Conservation (phyloP, 805 yeast species). For the Tetrapisispora fleetii region DNA sequence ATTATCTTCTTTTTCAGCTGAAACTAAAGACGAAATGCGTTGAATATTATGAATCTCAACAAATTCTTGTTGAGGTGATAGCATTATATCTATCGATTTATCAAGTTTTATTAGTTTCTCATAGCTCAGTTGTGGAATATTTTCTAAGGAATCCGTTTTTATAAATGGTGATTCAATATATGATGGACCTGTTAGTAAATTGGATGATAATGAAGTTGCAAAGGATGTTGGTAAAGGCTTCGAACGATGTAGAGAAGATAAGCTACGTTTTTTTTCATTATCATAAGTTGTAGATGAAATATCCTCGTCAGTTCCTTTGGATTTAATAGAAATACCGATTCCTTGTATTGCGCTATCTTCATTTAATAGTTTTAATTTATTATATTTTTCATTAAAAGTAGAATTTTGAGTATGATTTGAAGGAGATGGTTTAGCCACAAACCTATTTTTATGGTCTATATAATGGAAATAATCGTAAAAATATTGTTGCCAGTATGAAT, state of each 20-base stretch:
- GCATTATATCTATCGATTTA: conserved; percentile 13
- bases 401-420: neutral
- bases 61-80: conserved; percentile 11
- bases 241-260: conserved; percentile 13
- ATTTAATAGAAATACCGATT: conserved; percentile 7
- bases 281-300: neutral
- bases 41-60: conserved; percentile 5
- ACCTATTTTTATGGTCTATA: conserved; percentile 4
- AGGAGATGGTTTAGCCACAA: conserved; percentile 4
- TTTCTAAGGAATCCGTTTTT: conserved; percentile 10
- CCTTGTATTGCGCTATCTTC: conserved; percentile 7
- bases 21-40: conserved; percentile 12
- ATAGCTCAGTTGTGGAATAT: conserved; percentile 18
- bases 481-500: conserved; percentile 17
- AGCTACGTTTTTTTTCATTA: neutral
- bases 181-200: neutral
- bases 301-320: neutral
- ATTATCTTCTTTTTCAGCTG: conserved; percentile 8
- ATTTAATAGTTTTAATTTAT: neutral
- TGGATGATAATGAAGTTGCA: conserved; percentile 5
- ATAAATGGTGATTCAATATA: neutral
- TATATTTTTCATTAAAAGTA: neutral
- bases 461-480: conserved; percentile 6
- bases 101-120: conserved; percentile 21
- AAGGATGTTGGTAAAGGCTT: conserved; percentile 12